Evolutionary conservation across 1,284 basidiomycete genomes (phyloP).

Genomic region (Sanghuangporus weigelae): DNA sequence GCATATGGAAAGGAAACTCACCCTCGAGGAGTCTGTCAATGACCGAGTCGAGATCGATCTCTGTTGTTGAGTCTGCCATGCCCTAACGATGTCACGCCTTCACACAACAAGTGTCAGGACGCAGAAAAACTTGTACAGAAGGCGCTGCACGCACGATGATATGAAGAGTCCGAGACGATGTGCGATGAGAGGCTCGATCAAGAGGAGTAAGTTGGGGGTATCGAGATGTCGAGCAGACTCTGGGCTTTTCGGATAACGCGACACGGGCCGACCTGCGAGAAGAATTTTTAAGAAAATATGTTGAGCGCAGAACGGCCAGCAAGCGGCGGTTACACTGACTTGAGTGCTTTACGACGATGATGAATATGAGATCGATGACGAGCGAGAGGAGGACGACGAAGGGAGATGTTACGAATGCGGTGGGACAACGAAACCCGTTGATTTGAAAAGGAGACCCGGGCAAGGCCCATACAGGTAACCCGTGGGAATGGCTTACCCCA

Average conservation of each 20-base stretch:
- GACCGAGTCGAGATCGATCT: slow-evolving; percentile 97
- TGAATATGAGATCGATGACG: slow-evolving; percentile 7
- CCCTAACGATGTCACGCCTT: slow-evolving; percentile 1
- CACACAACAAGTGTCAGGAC: neutral
- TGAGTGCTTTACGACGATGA: neutral
- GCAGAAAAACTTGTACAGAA: neutral
- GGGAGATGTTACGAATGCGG: neutral
- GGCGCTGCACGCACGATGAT: neutral
- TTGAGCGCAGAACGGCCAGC: neutral
- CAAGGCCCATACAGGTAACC: neutral
- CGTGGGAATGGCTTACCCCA: slow-evolving; percentile 1
- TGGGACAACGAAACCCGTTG: slow-evolving; percentile 10
- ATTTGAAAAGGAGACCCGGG: slow-evolving; percentile 11
- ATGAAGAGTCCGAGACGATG: neutral
- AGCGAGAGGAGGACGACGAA: neutral
- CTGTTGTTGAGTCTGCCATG: slow-evolving; percentile 67
- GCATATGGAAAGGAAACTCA: slow-evolving; percentile 43
- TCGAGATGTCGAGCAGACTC: neutral
- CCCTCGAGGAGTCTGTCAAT: slow-evolving; percentile 96
- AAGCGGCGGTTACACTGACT: neutral
- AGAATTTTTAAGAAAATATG: neutral
- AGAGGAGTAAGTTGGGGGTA: neutral
- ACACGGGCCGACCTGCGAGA: slow-evolving; percentile 11
- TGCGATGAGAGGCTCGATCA: neutral
- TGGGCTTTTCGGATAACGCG: slow-evolving; percentile 17